These are phyloP conservation scores for Daedalea quercina DNA, from an alignment of 768 basidiomycete genomes.

Conservation along the genomic window DNA sequence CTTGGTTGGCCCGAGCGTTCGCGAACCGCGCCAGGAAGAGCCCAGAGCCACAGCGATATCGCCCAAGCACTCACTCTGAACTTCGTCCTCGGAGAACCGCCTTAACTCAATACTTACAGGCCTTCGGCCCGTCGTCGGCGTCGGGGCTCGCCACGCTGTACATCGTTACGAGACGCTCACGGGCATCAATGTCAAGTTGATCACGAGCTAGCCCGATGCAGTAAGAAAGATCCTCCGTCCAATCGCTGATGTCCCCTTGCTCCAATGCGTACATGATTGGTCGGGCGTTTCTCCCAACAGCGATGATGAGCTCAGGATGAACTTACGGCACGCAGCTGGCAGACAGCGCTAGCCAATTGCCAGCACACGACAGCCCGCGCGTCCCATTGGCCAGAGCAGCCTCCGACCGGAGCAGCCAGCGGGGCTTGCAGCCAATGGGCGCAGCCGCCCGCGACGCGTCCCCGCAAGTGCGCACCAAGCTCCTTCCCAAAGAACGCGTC, in stretches of 20 bases:
- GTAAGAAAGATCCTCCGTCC: neutral
- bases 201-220: neutral
- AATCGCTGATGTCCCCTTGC: neutral
- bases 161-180: neutral
- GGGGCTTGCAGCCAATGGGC: neutral
- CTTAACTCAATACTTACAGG: too few species aligned
- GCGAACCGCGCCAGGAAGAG: too few species aligned
- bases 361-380: neutral
- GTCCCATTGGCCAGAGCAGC: neutral
- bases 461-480: neutral
- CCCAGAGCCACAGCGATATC: too few species aligned
- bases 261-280: neutral
- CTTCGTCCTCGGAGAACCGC: too few species aligned
- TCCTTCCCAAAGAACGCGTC: neutral
- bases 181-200: neutral
- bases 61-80: too few species aligned
- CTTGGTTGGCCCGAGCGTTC: too few species aligned
- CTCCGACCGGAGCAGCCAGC: neutral
- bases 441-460: neutral
- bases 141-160: neutral
- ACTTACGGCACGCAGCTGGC: neutral
- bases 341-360: neutral
- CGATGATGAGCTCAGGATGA: neutral
- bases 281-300: neutral
- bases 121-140: too few species aligned